These are phyloP conservation scores for Diaporthe ampelina DNA, from an alignment of 2,329 filamentous ascomycete genomes.

Conservation along the genomic window DNA sequence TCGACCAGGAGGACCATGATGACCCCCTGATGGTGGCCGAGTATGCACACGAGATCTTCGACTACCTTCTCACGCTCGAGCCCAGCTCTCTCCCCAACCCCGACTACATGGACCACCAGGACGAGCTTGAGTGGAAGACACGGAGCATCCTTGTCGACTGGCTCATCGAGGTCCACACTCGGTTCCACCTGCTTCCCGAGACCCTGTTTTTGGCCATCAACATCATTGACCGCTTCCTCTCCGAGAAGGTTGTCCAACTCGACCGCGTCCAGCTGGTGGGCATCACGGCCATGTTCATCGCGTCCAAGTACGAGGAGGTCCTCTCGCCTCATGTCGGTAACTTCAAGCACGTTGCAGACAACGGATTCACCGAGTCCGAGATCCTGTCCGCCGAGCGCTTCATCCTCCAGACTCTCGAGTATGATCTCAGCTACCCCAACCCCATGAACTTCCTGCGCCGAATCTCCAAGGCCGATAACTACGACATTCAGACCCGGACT, in stretches of 20 bases:
- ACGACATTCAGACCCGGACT: slow-evolving; percentile 97
- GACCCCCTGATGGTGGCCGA: slow-evolving; percentile 98
- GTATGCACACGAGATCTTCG: slow-evolving; percentile 97
- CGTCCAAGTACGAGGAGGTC: slow-evolving; percentile 98
- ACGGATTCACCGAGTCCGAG: slow-evolving; percentile 94
- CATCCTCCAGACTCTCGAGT: slow-evolving; percentile 90
- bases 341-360: slow-evolving; percentile 96
- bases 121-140: slow-evolving; percentile 98
- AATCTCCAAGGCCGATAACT: slow-evolving; percentile 99
- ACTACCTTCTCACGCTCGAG: slow-evolving; percentile 92
- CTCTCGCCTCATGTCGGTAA: slow-evolving; percentile 96
- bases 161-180: slow-evolving; percentile 97
- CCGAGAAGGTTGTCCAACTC: slow-evolving; percentile 93
- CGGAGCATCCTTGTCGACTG: slow-evolving; percentile 97
- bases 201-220: slow-evolving; percentile 97
- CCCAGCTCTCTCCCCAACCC: slow-evolving; percentile 84
- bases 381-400: slow-evolving; percentile 98
- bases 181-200: slow-evolving; percentile 95
- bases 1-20: slow-evolving; percentile 89
- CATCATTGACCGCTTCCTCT: slow-evolving; percentile 98
- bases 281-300: slow-evolving; percentile 99
- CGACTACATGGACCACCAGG: slow-evolving; percentile 94
- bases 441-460: slow-evolving; percentile 99
- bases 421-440: slow-evolving; percentile 98
- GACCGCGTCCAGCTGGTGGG: slow-evolving; percentile 97